phyloP scores from a whole-genome alignment of 2,329 filamentous ascomycete species.

The Stemphylium lycopersici region DNA sequence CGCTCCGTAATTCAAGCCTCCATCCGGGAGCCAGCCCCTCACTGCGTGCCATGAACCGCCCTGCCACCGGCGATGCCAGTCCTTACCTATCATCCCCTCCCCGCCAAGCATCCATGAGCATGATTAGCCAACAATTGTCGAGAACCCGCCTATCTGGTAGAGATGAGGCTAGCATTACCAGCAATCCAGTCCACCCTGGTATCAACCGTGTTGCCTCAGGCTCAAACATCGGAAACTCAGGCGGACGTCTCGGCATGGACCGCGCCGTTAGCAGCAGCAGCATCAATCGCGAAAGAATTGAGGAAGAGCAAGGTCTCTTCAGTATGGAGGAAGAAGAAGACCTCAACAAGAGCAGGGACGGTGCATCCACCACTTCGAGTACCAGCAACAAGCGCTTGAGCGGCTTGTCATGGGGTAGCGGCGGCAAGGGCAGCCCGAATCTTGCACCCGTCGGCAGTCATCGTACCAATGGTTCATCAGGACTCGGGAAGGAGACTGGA shows the following conservation, averaged over 20 bases:
- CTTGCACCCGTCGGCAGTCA: slow-evolving; percentile 44
- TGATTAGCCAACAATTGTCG: slow-evolving; percentile 65
- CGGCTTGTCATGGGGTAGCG: slow-evolving; percentile 47
- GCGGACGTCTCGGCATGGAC: slow-evolving; percentile 43
- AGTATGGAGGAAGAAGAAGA: slow-evolving; percentile 52
- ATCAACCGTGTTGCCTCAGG: slow-evolving; percentile 55
- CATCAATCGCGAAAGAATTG: slow-evolving; percentile 49
- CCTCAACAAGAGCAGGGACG: slow-evolving; percentile 40
- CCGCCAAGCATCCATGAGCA: slow-evolving; percentile 64
- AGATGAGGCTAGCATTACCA: slow-evolving; percentile 34
- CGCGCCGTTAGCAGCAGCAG: slow-evolving; percentile 50
- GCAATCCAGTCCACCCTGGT: slow-evolving; percentile 67
- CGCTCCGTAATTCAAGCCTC: slow-evolving; percentile 66
- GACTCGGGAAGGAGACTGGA: slow-evolving; percentile 26
- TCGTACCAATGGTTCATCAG: slow-evolving; percentile 27
- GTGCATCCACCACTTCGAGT: slow-evolving; percentile 41
- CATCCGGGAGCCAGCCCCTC: slow-evolving; percentile 58
- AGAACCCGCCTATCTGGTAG: slow-evolving; percentile 51
- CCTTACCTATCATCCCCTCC: slow-evolving; percentile 62
- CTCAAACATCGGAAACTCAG: slow-evolving; percentile 40
- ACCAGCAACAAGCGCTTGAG: slow-evolving; percentile 47
- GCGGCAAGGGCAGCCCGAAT: slow-evolving; percentile 45
- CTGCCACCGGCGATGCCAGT: slow-evolving; percentile 56
- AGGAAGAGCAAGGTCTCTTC: slow-evolving; percentile 52
- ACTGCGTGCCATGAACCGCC: slow-evolving; percentile 57